phyloP scores from a whole-genome alignment of 345 rosid genomes.

The Barbarea vulgaris region DNA sequence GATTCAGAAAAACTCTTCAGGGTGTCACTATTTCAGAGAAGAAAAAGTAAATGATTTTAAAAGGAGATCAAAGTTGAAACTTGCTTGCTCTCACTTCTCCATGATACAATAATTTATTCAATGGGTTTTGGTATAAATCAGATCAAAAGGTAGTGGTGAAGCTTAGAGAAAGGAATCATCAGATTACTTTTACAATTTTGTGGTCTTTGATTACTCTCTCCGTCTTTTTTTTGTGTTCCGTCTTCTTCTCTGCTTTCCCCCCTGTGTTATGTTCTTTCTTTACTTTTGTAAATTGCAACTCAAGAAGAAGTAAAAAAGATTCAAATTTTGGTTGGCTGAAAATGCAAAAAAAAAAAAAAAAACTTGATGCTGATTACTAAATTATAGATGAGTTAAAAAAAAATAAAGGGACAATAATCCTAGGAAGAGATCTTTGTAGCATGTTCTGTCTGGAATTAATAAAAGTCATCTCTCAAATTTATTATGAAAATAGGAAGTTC shows the following conservation, averaged over 20 bases:
- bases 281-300: constrained; percentile 7
- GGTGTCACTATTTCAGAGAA: constrained; percentile 21
- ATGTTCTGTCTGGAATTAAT: not conserved
- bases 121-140: not conserved
- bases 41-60: too few species aligned
- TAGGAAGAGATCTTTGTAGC: not conserved
- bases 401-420: not conserved
- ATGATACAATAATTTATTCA: not conserved
- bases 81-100: not conserved
- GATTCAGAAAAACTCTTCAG: constrained; percentile 18
- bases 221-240: constrained; percentile 1
- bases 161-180: constrained; percentile 30
- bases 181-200: constrained; percentile 17
- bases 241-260: not conserved
- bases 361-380: not conserved
- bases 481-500: constrained; percentile 2
- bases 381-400: not conserved
- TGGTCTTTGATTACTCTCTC: constrained; percentile 22
- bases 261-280: not conserved
- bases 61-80: too few species aligned
- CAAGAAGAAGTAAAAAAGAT: not conserved
- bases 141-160: constrained; percentile 28
- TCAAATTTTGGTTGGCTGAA: constrained; percentile 12
- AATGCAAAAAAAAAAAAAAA: not conserved
- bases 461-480: not conserved